These are phyloP conservation scores for Echria macrotheca DNA, from an alignment of 495 filamentous ascomycete species.

Conservation along the genomic window DNA sequence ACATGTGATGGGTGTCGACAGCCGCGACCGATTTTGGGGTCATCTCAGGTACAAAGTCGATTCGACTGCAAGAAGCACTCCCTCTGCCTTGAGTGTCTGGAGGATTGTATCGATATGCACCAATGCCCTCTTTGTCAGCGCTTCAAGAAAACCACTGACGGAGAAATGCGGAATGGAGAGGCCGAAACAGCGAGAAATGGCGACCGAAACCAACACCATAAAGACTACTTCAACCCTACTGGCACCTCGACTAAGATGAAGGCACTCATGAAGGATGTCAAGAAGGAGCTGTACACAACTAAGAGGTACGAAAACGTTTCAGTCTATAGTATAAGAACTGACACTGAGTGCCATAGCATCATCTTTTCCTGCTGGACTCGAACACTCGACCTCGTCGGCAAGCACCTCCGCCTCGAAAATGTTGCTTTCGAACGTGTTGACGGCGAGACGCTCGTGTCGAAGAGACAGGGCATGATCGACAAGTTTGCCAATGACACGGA, in stretches of 20 bases:
- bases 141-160: neutral
- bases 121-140: constrained; percentile 19
- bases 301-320: constrained; percentile 6
- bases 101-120: constrained; percentile 5
- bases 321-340: neutral
- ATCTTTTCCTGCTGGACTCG: constrained; percentile 51
- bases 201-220: constrained; percentile 4
- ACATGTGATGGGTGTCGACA: constrained; percentile 21
- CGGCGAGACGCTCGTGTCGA: constrained; percentile 29
- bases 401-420: constrained; percentile 16
- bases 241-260: constrained; percentile 15
- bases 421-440: constrained; percentile 20
- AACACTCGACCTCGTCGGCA: constrained; percentile 36
- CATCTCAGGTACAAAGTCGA: constrained; percentile 14
- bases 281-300: neutral
- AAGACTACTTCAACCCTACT: constrained; percentile 10
- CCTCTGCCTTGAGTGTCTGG: constrained; percentile 28
- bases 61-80: constrained; percentile 27
- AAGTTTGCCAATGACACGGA: constrained; percentile 7
- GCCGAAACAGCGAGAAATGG: neutral
- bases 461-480: constrained; percentile 25
- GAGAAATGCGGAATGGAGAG: neutral
- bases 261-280: constrained; percentile 7
- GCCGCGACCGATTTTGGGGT: constrained; percentile 20
- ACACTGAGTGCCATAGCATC: constrained; percentile 34